Evolutionary conservation across 768 basidiomycete species (phyloP), one percentile per base, ranked within the genome.

Genomic region (Leccinum uliginosum): DNA sequence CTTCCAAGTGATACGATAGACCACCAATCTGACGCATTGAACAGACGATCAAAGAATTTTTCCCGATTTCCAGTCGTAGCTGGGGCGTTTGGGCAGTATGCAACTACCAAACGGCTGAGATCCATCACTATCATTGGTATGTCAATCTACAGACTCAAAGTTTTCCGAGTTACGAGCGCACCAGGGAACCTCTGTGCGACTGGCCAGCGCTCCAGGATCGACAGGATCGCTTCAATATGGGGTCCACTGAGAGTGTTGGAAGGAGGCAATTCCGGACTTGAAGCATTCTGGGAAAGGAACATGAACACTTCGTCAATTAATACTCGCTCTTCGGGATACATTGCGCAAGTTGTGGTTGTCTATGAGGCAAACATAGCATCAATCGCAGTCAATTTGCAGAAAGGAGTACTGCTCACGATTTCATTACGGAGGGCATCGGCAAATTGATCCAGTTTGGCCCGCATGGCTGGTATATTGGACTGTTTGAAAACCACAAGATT

Each of bases 401-500:
- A 35, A 57, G 51, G 23, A 52, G 17, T 44, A 59, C 51, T 17
- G 17, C 87, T 62, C 65, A 93, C 91, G 52, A 84, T 86, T 67
- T 89, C 87, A 58, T 82, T 74, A 54, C 77, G 79, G 35, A 93
- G 73, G 19, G 72, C 79, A 45, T 87, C 83, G 62, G 92, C 80
- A 50, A 93, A 85, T 67, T 93, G 86, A 59, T 80, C 78, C 19
- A 93, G 65, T 71, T 95, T 95, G 21, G 78, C 78, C 65, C 83
- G 85, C 84, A 95, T 91, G 17, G 90, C 90, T 21, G 77, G 65
- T 26, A 95, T 80, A 68, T 84, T 85, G 3, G 85, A 91, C 76
- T 93, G 90, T 61, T 89, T 91, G 77, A 98, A 96, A n/a, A 80
- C 76, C 19, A 92, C 80, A 44, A 80, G 76, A 38, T 79, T 83